Percentiles rank a stretch among this genome's conserved stretches.
These are phyloP conservation scores for Arachis stenosperma DNA, from an alignment of 306 rosid genomes.

Conservation along the genomic window DNA sequence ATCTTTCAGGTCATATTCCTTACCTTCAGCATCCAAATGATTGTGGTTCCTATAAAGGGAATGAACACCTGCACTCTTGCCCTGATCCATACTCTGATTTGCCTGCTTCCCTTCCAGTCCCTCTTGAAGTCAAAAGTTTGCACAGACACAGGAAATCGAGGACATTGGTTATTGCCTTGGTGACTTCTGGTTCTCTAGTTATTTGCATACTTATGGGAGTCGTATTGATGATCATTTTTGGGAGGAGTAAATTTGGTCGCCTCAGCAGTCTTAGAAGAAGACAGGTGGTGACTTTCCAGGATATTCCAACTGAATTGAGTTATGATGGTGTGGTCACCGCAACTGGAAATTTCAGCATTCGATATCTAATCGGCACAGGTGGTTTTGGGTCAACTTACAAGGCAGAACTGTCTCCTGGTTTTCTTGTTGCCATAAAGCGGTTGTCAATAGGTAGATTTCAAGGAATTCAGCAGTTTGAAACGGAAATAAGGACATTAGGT, in stretches of 20 bases:
- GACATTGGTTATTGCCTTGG: conserved; percentile 40
- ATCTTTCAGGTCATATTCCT: conserved; percentile 65
- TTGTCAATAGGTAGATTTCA: conserved; percentile 67
- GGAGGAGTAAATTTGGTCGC: conserved; percentile 50
- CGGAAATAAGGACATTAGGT: conserved; percentile 72
- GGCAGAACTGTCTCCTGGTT: conserved; percentile 65
- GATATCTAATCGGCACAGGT: conserved; percentile 65
- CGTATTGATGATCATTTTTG: conserved; percentile 30
- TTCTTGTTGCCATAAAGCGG: conserved; percentile 67
- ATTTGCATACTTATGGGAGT: conserved; percentile 42
- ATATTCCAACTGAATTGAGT: conserved; percentile 56
- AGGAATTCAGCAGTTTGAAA: conserved; percentile 75
- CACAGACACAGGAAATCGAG: conserved; percentile 35
- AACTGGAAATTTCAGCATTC: conserved; percentile 66
- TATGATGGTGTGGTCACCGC: conserved; percentile 58
- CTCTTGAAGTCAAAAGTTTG: conserved; percentile 37
- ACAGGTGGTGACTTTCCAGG: conserved; percentile 56
- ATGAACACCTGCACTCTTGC: conserved; percentile 50
- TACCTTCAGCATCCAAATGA: conserved; percentile 44
- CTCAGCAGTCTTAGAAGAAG: conserved; percentile 48
- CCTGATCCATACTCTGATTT: conserved; percentile 48
- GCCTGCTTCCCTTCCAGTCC: conserved; percentile 43
- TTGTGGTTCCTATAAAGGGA: conserved; percentile 53
- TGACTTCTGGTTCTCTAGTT: conserved; percentile 35
- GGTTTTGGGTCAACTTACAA: conserved; percentile 81